Evolutionary conservation across 2,329 filamentous ascomycete genomes (phyloP).

Genomic region (Neophaeococcomyces mojaviensis): DNA sequence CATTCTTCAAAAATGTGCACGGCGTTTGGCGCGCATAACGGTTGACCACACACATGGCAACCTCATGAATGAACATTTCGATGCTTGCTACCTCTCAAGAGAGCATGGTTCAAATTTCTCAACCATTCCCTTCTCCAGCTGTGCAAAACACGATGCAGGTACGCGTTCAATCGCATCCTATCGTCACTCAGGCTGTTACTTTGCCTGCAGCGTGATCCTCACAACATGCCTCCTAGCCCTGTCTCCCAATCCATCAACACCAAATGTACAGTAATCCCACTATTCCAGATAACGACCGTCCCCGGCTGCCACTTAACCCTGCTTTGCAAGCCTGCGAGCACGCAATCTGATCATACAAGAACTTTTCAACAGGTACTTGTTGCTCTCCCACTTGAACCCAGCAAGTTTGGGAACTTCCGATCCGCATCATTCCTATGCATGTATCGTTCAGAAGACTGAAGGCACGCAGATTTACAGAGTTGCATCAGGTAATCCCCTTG

Average conservation of each 20-base stretch:
- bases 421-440: conserved; percentile 73
- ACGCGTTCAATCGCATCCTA: background rate
- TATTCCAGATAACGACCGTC: conserved; percentile 35
- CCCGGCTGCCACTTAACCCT: conserved; percentile 42
- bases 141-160: no score
- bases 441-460: conserved; percentile 62
- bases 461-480: conserved; percentile 48
- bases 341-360: conserved; percentile 42
- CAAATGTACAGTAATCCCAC: conserved; percentile 33
- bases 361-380: conserved; percentile 39
- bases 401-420: conserved; percentile 58
- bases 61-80: no score
- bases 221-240: conserved; percentile 46
- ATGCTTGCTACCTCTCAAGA: no score
- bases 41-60: background rate
- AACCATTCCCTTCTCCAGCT: no score
- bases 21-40: conserved; percentile 2
- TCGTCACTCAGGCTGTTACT: conserved; percentile 38
- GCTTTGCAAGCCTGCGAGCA: conserved; percentile 41
- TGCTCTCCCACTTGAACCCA: conserved; percentile 47
- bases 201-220: conserved; percentile 46
- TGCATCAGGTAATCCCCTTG: no score
- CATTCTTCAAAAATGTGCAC: no score
- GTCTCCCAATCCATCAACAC: conserved; percentile 47
- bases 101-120: no score